phyloP scores from a whole-genome alignment of 2,329 filamentous ascomycete genomes.

The Fusarium lateritium region DNA sequence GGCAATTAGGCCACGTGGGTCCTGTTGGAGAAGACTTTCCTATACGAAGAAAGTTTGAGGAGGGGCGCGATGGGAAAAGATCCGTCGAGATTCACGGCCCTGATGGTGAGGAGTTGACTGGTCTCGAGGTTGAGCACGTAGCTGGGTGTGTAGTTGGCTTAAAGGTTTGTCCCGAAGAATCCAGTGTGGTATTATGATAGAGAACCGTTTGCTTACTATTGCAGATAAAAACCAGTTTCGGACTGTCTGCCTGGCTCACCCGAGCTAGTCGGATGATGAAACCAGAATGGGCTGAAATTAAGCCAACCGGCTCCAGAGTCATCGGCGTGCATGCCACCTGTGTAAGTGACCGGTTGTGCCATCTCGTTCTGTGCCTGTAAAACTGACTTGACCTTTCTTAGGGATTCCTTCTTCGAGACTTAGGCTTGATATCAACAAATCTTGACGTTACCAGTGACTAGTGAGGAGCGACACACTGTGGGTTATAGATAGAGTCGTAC shows the following conservation, averaged over 20 bases:
- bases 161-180: slow-evolving; percentile 17
- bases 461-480: too few relatives aligned
- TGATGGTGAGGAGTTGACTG: slow-evolving; percentile 19
- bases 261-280: background rate
- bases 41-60: background rate
- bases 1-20: slow-evolving; percentile 6
- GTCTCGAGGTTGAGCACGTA: slow-evolving; percentile 10
- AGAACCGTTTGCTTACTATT: background rate
- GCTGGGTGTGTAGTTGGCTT: slow-evolving; percentile 2
- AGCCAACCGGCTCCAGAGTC: slow-evolving; percentile 19
- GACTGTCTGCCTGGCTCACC: background rate
- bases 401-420: too few relatives aligned
- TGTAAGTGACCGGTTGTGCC: slow-evolving; percentile 1
- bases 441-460: too few relatives aligned
- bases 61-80: too few relatives aligned
- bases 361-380: too few relatives aligned
- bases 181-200: too few relatives aligned
- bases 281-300: slow-evolving; percentile 15
- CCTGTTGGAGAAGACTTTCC: background rate
- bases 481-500: too few relatives aligned
- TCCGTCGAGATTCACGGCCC: slow-evolving; percentile 1
- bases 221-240: slow-evolving; percentile 27
- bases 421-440: too few relatives aligned
- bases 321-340: slow-evolving; percentile 27
- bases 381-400: too few relatives aligned